Evolutionary conservation across 1,284 basidiomycete genomes (phyloP).

Genomic region (Lignosus rhinocerotis): DNA sequence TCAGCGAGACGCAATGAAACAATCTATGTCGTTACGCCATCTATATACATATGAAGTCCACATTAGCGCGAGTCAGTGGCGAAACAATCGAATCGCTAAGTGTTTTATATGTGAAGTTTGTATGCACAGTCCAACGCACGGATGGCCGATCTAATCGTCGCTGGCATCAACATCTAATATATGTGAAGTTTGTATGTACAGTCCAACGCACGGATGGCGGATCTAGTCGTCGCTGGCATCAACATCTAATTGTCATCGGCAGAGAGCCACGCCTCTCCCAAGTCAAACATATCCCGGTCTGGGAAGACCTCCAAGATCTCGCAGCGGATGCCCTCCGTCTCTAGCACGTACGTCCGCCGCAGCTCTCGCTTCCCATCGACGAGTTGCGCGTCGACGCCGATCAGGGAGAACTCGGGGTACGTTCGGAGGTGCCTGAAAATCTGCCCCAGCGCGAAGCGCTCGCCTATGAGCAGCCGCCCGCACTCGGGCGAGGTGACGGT

Average conservation of each 20-base stretch:
- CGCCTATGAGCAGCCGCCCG: slow-evolving; percentile 62
- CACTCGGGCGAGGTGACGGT: slow-evolving; percentile 52
- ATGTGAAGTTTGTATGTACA: too few species aligned
- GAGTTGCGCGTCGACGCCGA: slow-evolving; percentile 43
- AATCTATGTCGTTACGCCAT: too few species aligned
- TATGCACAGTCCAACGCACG: too few species aligned
- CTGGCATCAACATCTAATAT: too few species aligned
- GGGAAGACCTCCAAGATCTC: slow-evolving; percentile 71
- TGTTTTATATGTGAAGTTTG: too few species aligned
- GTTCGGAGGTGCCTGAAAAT: slow-evolving; percentile 57
- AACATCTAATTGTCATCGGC: not conserved
- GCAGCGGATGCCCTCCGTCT: slow-evolving; percentile 57
- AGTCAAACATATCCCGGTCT: slow-evolving; percentile 61
- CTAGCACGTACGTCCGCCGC: slow-evolving; percentile 58
- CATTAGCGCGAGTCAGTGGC: too few species aligned
- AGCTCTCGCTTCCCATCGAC: slow-evolving; percentile 40
- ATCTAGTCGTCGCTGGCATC: too few species aligned
- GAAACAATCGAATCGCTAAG: too few species aligned
- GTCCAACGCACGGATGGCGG: too few species aligned
- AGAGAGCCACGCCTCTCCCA: slow-evolving; percentile 51
- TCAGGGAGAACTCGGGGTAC: slow-evolving; percentile 56
- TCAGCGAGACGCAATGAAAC: too few species aligned
- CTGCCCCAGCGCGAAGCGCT: slow-evolving; percentile 71
- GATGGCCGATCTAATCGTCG: too few species aligned
- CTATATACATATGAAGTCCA: too few species aligned